Base-by-base conservation (phyloP, 1,139 yeast species). In the Candida glucosophila region DNA sequence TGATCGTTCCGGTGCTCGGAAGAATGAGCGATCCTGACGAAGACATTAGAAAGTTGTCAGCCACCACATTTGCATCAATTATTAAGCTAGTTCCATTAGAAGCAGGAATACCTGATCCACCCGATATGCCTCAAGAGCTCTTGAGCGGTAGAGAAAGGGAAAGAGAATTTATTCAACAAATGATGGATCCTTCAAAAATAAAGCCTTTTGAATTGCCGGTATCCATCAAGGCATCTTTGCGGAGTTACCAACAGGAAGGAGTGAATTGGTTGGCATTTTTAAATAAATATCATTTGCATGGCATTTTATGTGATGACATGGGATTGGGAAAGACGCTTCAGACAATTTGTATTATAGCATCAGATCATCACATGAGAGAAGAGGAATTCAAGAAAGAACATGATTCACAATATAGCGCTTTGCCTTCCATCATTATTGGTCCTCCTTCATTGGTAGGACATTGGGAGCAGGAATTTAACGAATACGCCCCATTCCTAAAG, bases 301-400 rank as follows among this genome's bases (percentile, higher is more conserved):
- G 98, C 26, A 86, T 92, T 43, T 61, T 92, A 26, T 90, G 98
- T 72, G 99, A 92, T 53, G 99, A 92, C 73, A 92, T 92, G 99
- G 99, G 99, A 8, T 67, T 92, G 19, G 99, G 99, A 31, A 92
- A 92, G 49, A 92, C 99, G 0, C 65, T 92, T 35, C 99, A 92
- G 53, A 88, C 98, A 0, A 86, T 92, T 44, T 92, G 98, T 57
- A 90, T 92, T 37, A 86, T 92, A 29, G 82, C 98, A 0, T 85
- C 96, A 43, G 98, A 92, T 46, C 98, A 92, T 47, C 83, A 86
- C 45, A 47, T 83, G 37, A 73, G 98, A 43, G 77, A 74, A 9
- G 80, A 80, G 38, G 79, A 75, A 36, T 80, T 64, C 48, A 54
- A 55, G 9, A 60, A 71, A 31, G 75, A 93, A 0, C 54, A 67